phyloP scores from a whole-genome alignment of 2,329 filamentous ascomycete genomes.

The Teratosphaeria gauchensis region DNA sequence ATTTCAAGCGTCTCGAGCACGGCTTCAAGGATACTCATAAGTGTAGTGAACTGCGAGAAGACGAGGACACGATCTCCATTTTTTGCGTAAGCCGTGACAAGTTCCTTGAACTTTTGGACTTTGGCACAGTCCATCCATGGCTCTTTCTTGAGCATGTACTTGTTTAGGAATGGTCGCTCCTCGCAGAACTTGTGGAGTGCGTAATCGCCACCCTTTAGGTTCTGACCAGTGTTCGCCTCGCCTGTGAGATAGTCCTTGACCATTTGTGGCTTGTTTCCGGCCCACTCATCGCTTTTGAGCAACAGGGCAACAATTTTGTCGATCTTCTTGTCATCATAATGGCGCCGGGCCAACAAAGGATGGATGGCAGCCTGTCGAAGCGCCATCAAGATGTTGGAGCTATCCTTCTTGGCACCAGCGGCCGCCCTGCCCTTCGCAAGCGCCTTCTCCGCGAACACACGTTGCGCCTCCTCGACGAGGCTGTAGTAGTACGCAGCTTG shows the following conservation, averaged over 20 bases:
- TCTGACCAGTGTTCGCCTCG: conserved; percentile 51
- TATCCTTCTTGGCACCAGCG: conserved; percentile 36
- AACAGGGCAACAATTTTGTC: conserved; percentile 51
- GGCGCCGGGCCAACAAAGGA: conserved; percentile 72
- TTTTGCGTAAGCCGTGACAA: conserved; percentile 62
- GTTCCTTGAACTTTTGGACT: conserved; percentile 65
- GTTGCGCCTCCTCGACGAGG: conserved; percentile 53
- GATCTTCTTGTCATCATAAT: conserved; percentile 67
- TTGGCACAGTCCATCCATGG: conserved; percentile 69
- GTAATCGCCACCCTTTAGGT: conserved; percentile 66
- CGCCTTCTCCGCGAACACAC: conserved; percentile 51
- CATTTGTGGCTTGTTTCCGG: conserved; percentile 22
- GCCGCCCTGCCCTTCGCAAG: conserved; percentile 26
- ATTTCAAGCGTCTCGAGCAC: conserved; percentile 66
- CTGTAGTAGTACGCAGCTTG: conserved; percentile 67
- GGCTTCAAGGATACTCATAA: conserved; percentile 81
- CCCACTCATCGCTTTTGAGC: conserved; percentile 23
- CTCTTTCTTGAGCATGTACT: conserved; percentile 48
- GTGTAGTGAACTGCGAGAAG: conserved; percentile 86
- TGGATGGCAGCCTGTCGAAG: conserved; percentile 89
- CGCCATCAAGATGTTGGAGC: conserved; percentile 58
- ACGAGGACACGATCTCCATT: conserved; percentile 82
- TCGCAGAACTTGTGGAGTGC: conserved; percentile 51
- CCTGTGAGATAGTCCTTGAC: conserved; percentile 58
- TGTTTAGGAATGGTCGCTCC: conserved; percentile 44